Base-by-base conservation (phyloP, 495 filamentous ascomycete genomes). In the Podospora comata region DNA sequence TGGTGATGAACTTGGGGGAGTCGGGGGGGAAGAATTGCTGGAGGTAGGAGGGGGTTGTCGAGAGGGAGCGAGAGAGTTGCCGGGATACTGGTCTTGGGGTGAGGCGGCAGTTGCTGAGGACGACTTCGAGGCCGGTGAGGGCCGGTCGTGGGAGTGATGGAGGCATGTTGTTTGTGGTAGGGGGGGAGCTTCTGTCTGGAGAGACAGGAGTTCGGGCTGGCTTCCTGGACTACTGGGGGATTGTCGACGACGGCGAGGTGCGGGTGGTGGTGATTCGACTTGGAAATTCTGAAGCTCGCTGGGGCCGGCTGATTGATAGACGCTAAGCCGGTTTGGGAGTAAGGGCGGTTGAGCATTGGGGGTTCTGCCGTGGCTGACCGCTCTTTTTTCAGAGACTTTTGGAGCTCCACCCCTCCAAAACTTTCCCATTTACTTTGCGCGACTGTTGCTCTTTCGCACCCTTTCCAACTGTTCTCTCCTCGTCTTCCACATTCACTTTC, bases 101-200 rank as follows among this genome's bases (percentile, higher is more conserved):
- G 84, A 78, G 90, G 87, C 78, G 91, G 87, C 78, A 90, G 26
- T 67, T 30, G 26, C 70, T 67, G 68, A 77, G 62, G 65, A 71
- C 65, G 67, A 68, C 20, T 62, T 70, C 72, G 27, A 76, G 62
- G 66, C 70, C 70, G 68, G 61, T 62, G 65, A 74, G 56, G 54
- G 75, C 65, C 63, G 72, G 65, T 57, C 69, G 65, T 28, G 69
- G 39, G 2, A 70, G 60, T 34, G 65, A 44, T 26, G 68, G 60
- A 1, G 62, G 56, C 69, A 71, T 71, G 60, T 27, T 71, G 60
- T 27, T 67, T 48, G 13, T 30, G 20, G 26, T 48, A 5, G 30
- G 30, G 30, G 30, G 39, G 39, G 2, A 48, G 39, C 39, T 48
- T 18, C 20, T 59, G 4, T 16, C 20, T 9, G 53, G 26, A 23